phyloP scores from a whole-genome alignment of 2,329 filamentous ascomycete species.

The Paracoccidioides brasiliensis region DNA sequence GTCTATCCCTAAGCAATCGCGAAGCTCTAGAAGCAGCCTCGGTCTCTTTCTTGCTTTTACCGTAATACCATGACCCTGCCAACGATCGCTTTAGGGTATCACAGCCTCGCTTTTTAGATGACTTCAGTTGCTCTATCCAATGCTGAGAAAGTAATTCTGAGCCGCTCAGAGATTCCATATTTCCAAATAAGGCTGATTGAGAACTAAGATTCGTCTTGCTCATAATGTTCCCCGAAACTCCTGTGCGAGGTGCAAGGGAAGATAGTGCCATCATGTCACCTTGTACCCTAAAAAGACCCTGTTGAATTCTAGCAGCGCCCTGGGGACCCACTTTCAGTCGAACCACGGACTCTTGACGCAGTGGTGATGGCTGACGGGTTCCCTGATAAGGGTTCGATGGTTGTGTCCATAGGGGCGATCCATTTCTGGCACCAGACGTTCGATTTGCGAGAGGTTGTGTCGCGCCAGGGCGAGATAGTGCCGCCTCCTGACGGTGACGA shows the following conservation, averaged over 20 bases:
- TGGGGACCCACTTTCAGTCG: slow-evolving; percentile 13
- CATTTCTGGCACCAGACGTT: no score
- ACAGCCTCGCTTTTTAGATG: background rate
- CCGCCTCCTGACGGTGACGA: slow-evolving; percentile 3
- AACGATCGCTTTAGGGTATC: slow-evolving; percentile 9
- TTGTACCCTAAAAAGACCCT: background rate
- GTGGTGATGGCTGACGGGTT: background rate
- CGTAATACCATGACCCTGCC: slow-evolving; percentile 11
- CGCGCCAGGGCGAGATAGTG: background rate
- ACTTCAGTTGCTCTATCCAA: background rate
- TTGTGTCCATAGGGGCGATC: background rate
- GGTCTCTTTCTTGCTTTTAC: background rate
- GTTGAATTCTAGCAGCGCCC: slow-evolving; percentile 14
- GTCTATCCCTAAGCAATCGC: slow-evolving; percentile 7
- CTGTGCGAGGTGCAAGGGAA: background rate
- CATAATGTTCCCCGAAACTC: background rate
- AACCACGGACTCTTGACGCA: slow-evolving; percentile 8
- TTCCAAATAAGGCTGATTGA: background rate
- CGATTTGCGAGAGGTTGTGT: background rate
- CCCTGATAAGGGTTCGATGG: background rate
- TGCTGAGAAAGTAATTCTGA: background rate
- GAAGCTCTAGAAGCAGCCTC: slow-evolving; percentile 6
- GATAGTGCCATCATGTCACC: background rate
- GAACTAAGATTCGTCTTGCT: background rate
- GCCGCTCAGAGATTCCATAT: background rate